Conservation (phyloP, 495 filamentous ascomycete species). For the Penicillium simplicissimum region DNA sequence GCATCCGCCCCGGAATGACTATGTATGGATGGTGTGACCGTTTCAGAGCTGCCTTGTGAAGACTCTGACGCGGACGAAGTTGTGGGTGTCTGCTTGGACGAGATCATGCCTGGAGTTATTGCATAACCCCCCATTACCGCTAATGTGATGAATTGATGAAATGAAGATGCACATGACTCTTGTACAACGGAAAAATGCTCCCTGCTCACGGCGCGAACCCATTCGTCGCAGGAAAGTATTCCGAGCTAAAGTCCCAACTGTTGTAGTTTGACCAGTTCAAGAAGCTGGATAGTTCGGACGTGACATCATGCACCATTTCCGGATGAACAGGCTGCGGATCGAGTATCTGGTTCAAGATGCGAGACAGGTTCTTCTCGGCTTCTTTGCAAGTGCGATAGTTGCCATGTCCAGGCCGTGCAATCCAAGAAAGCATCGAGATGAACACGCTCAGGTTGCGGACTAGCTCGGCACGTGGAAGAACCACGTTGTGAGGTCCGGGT, state of each 20-base stretch:
- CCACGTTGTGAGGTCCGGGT: constrained; percentile 31
- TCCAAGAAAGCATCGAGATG: constrained; percentile 57
- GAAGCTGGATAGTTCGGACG: constrained; percentile 37
- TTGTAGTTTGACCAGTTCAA: constrained; percentile 44
- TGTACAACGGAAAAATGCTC: constrained; percentile 1
- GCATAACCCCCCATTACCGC: neutral
- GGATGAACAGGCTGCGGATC: constrained; percentile 39
- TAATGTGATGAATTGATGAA: constrained; percentile 5
- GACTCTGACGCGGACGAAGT: neutral
- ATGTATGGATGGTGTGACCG: constrained; percentile 47
- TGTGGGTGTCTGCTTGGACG: neutral
- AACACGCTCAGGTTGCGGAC: constrained; percentile 67
- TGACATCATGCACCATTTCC: constrained; percentile 35
- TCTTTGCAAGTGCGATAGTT: constrained; percentile 55
- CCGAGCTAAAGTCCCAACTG: constrained; percentile 38
- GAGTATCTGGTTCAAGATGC: constrained; percentile 44
- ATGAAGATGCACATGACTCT: neutral
- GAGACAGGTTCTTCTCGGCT: constrained; percentile 46
- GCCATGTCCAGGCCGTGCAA: constrained; percentile 52
- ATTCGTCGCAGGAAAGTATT: constrained; percentile 30
- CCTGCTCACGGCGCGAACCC: constrained; percentile 24
- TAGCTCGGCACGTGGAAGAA: constrained; percentile 57
- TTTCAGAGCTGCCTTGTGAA: neutral
- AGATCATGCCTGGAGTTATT: neutral
- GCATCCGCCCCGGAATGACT: constrained; percentile 36